Conservation (phyloP, 208 protist species). For the Polymyxa betae region DNA sequence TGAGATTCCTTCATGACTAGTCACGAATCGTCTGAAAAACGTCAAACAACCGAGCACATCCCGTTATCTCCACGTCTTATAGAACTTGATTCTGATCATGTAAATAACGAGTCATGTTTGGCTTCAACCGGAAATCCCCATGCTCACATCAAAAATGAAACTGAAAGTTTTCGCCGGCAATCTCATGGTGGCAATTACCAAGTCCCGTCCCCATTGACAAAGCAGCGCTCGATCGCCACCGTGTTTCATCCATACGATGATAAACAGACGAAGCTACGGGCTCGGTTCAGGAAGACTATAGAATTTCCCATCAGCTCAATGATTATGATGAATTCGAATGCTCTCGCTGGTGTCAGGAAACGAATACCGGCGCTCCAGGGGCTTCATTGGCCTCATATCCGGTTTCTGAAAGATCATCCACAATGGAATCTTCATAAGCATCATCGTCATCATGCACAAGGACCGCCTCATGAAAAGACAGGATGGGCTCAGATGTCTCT, state of each 20-base stretch:
- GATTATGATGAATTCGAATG: background rate
- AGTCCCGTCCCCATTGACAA: background rate
- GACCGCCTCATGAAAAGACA: background rate
- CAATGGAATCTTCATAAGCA: background rate
- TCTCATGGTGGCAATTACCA: background rate
- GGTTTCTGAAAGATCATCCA: background rate
- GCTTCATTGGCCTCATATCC: slow-evolving; percentile 19
- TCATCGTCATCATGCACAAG: background rate
- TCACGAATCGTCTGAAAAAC: too few species aligned
- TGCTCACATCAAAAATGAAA: background rate
- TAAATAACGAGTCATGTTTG: background rate
- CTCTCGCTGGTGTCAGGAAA: background rate
- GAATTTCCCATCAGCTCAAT: slow-evolving; percentile 6
- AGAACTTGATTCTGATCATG: too few species aligned
- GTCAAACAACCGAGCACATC: too few species aligned
- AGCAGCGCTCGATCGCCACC: slow-evolving; percentile 22
- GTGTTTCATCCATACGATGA: background rate
- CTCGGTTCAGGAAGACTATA: slow-evolving; percentile 23
- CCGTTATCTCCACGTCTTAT: too few species aligned
- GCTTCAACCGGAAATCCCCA: background rate
- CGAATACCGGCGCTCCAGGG: background rate
- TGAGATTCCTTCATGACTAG: too few species aligned
- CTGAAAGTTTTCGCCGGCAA: background rate
- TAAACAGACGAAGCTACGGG: background rate
- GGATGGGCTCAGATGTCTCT: background rate